A percentile compares a stretch with the other conserved stretches of the same genome.
These are phyloP conservation scores for Pythium biforme DNA, from an alignment of 352 stramenopile species.

Conservation along the genomic window DNA sequence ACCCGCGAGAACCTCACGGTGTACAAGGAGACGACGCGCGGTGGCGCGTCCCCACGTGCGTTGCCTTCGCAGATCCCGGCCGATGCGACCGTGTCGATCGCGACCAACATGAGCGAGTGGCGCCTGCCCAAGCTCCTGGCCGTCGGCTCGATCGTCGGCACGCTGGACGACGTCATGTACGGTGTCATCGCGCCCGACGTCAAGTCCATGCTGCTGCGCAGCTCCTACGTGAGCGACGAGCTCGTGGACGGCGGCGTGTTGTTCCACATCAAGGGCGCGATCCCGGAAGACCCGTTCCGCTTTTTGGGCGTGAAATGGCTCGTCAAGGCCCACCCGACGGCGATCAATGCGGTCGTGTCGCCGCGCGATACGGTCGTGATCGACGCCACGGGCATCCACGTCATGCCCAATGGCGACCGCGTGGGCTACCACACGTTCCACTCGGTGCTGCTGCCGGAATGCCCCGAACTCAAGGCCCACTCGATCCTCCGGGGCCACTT, in stretches of 20 bases:
- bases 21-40: conserved; percentile 29
- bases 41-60: background rate
- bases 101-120: conserved; percentile 17
- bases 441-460: conserved; percentile 36
- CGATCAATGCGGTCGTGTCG: conserved; percentile 19
- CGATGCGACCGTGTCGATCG: background rate
- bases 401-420: conserved; percentile 31
- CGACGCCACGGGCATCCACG: conserved; percentile 20
- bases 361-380: conserved; percentile 27
- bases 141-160: conserved; percentile 27
- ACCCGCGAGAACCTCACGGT: conserved; percentile 32
- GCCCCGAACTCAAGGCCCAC: conserved; percentile 16
- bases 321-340: conserved; percentile 22
- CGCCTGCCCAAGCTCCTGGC: conserved; percentile 25
- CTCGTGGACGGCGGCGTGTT: conserved; percentile 52
- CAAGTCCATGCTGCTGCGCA: conserved; percentile 51
- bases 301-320: conserved; percentile 30
- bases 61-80: background rate
- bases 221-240: conserved; percentile 46
- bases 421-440: conserved; percentile 47
- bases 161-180: conserved; percentile 37
- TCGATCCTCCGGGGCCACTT: conserved; percentile 32
- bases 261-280: conserved; percentile 42
- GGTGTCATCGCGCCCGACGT: conserved; percentile 47
- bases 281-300: conserved; percentile 25